Percentiles rank a stretch among this genome's conserved stretches.
Conservation (phyloP, 768 basidiomycete genomes). For the Suillus fuscotomentosus region DNA sequence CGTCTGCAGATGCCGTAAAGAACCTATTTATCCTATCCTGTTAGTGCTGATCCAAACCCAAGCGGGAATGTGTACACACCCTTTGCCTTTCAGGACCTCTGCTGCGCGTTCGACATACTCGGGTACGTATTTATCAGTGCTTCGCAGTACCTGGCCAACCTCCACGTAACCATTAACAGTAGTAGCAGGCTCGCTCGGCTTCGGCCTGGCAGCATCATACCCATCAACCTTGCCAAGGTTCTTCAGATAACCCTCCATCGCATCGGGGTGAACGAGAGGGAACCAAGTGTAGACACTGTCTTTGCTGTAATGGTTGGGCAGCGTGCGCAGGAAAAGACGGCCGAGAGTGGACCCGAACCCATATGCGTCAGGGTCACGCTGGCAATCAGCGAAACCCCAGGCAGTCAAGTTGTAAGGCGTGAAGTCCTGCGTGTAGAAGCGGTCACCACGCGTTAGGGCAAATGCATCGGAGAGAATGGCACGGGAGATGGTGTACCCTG, state of each 20-base stretch:
- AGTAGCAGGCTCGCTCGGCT: slow-evolving; percentile 20
- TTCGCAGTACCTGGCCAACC: slow-evolving; percentile 52
- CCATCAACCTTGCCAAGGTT: slow-evolving; percentile 52
- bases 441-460: slow-evolving; percentile 81
- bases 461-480: slow-evolving; percentile 87
- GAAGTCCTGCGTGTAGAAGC: slow-evolving; percentile 79
- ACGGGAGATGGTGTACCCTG: slow-evolving; percentile 79
- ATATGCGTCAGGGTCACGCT: slow-evolving; percentile 66
- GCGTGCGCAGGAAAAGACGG: slow-evolving; percentile 68
- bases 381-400: slow-evolving; percentile 85
- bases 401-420: slow-evolving; percentile 79
- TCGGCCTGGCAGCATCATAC: slow-evolving; percentile 59
- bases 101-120: slow-evolving; percentile 51
- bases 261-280: slow-evolving; percentile 78
- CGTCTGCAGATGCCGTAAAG: slow-evolving; percentile 54
- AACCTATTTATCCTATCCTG: slow-evolving; percentile 43
- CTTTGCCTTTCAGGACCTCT: slow-evolving; percentile 55
- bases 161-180: slow-evolving; percentile 46
- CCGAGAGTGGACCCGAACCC: slow-evolving; percentile 74
- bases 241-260: slow-evolving; percentile 60
- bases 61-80: slow-evolving; percentile 38
- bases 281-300: slow-evolving; percentile 83
- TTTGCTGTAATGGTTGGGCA: slow-evolving; percentile 66
- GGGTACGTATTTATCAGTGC: slow-evolving; percentile 41
- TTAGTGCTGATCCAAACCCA: slow-evolving; percentile 6